A percentile compares a stretch with the other conserved stretches of the same genome.
Conservation (phyloP, 1,284 basidiomycete genomes). For the Heterobasidion irregulare region DNA sequence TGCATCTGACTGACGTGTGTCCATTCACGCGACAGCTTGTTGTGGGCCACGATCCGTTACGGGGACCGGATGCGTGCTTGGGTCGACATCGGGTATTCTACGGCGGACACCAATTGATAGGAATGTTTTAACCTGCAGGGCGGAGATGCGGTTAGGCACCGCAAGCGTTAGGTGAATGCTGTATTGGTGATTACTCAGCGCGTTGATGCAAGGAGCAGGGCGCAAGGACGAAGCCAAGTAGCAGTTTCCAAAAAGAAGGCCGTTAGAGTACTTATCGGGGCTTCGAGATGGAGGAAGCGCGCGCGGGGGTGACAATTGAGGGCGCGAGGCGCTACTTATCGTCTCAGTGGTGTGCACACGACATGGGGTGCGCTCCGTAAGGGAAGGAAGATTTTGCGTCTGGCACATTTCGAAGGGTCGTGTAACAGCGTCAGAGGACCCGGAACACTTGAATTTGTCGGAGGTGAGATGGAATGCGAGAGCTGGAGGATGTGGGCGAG, state of each 20-base stretch:
- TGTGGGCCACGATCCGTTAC: slow-evolving; percentile 34
- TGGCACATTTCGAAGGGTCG: background rate
- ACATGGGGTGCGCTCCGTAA: background rate
- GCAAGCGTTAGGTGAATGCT: no score
- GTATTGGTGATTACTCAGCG: no score
- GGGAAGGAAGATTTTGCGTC: background rate
- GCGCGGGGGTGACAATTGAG: no score
- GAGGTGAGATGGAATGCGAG: no score
- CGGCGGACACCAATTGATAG: slow-evolving; percentile 13
- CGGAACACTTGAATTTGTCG: background rate
- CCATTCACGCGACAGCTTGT: slow-evolving; percentile 20
- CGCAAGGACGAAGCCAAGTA: no score
- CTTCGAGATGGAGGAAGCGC: no score
- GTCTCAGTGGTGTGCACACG: background rate
- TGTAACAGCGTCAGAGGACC: background rate
- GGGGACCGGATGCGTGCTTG: slow-evolving; percentile 38
- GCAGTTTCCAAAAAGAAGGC: no score
- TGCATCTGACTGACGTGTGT: slow-evolving; percentile 3
- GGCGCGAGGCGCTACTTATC: no score
- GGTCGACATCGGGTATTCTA: slow-evolving; percentile 35
- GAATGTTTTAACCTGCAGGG: background rate
- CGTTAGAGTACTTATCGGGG: background rate
- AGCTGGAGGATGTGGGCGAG: no score
- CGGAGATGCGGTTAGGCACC: background rate
- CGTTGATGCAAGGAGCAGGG: no score